These are phyloP conservation scores for Phialophora expanda DNA, from an alignment of 2,329 filamentous ascomycete species.

Conservation along the genomic window DNA sequence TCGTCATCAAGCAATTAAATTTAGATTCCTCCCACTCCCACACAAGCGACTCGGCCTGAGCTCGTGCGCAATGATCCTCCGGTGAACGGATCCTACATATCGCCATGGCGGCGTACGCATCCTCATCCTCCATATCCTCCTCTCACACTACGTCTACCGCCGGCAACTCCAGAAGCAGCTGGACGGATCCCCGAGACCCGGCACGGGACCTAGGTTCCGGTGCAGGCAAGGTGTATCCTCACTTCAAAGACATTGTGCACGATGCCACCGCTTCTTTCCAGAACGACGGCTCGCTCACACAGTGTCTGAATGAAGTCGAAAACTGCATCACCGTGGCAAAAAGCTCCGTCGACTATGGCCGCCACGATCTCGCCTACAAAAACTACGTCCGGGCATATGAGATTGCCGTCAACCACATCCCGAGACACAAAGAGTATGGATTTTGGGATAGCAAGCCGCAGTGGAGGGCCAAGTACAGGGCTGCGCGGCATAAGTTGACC, in stretches of 20 bases:
- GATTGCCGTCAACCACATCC: conserved; percentile 76
- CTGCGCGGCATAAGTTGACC: conserved; percentile 44
- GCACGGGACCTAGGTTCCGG: conserved; percentile 26
- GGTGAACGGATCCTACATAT: conserved; percentile 23
- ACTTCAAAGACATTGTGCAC: conserved; percentile 53
- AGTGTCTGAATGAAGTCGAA: conserved; percentile 45
- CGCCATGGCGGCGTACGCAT: conserved; percentile 39
- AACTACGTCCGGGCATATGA: conserved; percentile 84
- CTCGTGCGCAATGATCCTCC: conserved; percentile 30
- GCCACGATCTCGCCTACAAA: conserved; percentile 75
- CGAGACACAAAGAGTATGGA: conserved; percentile 75
- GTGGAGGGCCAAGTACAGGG: conserved; percentile 57
- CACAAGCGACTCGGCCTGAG: conserved; percentile 7
- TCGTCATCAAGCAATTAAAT: conserved; percentile 5
- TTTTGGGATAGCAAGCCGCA: conserved; percentile 60
- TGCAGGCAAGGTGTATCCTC: conserved; percentile 44
- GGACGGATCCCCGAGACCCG: conserved; percentile 34
- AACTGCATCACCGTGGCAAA: conserved; percentile 46
- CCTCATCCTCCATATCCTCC: conserved; percentile 30
- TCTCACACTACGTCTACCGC: conserved; percentile 24
- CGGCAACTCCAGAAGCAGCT: conserved; percentile 30
- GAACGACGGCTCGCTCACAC: conserved; percentile 36
- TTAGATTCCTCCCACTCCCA: conserved; percentile 9
- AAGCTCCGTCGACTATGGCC: conserved; percentile 60
- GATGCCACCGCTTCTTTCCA: conserved; percentile 52